These are phyloP conservation scores for Diaporthe australafricana DNA, from an alignment of 2,329 filamentous ascomycete species.

Conservation along the genomic window DNA sequence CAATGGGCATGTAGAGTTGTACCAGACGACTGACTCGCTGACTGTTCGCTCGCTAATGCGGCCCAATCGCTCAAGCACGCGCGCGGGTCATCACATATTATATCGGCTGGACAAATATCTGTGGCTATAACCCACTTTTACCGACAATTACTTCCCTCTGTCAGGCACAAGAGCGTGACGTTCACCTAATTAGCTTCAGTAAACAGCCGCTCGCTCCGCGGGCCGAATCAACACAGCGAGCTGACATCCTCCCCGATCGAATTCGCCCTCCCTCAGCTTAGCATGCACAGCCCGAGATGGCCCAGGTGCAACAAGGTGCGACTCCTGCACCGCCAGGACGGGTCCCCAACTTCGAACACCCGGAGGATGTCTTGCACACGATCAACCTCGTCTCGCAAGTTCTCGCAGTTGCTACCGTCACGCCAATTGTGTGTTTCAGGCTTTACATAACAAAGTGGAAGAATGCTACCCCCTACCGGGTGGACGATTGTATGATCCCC, in stretches of 20 bases:
- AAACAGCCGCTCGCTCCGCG: not conserved
- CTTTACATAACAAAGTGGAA: conserved; percentile 20
- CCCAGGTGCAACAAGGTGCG: conserved; percentile 17
- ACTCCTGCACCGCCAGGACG: conserved; percentile 29
- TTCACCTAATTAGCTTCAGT: not conserved
- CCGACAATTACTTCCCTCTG: not conserved
- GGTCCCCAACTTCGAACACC: conserved; percentile 14
- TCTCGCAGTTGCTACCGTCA: conserved; percentile 14
- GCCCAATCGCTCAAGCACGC: not conserved
- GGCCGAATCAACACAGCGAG: not conserved
- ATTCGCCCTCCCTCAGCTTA: not conserved
- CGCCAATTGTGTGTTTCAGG: conserved; percentile 24
- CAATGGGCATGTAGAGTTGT: not conserved
- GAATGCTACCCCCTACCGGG: not conserved
- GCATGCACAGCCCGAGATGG: conserved; percentile 6
- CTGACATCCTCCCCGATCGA: not conserved
- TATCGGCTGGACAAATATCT: not conserved
- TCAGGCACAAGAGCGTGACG: not conserved
- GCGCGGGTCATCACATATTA: not conserved
- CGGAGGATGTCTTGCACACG: conserved; percentile 31
- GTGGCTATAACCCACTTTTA: not conserved
- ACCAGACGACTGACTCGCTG: conserved; percentile 1
- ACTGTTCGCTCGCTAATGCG: not conserved
- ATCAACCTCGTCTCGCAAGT: conserved; percentile 31
- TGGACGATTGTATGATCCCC: conserved; percentile 26